Conservation (phyloP, 805 yeast species). For the Candida montana region DNA sequence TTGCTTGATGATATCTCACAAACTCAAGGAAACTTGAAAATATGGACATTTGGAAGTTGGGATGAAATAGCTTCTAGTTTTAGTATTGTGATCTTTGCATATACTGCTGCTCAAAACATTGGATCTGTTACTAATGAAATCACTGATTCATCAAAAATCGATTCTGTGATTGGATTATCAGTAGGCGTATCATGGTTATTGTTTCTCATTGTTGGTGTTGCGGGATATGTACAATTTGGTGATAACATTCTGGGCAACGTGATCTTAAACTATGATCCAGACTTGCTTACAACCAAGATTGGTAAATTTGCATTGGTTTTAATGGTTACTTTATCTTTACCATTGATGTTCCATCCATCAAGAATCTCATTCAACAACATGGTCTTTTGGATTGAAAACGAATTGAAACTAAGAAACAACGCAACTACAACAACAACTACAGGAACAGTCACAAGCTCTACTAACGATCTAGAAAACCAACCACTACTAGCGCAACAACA, state of each 20-base stretch:
- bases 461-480: constrained; percentile 7
- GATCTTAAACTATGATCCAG: constrained; percentile 57
- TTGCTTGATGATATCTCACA: constrained; percentile 38
- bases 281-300: constrained; percentile 39
- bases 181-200: constrained; percentile 48
- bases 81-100: constrained; percentile 74
- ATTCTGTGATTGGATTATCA: constrained; percentile 45
- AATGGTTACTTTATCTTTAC: constrained; percentile 74
- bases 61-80: constrained; percentile 54
- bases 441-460: not conserved
- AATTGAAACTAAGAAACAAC: constrained; percentile 1
- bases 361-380: constrained; percentile 70
- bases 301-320: constrained; percentile 62
- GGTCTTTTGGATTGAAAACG: constrained; percentile 37
- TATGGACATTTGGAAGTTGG: constrained; percentile 37
- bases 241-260: constrained; percentile 58
- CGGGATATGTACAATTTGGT: constrained; percentile 77
- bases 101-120: constrained; percentile 77
- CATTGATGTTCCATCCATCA: constrained; percentile 78
- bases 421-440: not conserved
- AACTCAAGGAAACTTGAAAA: constrained; percentile 38
- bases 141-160: constrained; percentile 44
- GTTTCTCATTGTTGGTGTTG: constrained; percentile 59
- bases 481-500: constrained; percentile 8
- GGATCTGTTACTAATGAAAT: constrained; percentile 72